Base-by-base conservation (phyloP, 306 rosid species). In the Rubus idaeus region DNA sequence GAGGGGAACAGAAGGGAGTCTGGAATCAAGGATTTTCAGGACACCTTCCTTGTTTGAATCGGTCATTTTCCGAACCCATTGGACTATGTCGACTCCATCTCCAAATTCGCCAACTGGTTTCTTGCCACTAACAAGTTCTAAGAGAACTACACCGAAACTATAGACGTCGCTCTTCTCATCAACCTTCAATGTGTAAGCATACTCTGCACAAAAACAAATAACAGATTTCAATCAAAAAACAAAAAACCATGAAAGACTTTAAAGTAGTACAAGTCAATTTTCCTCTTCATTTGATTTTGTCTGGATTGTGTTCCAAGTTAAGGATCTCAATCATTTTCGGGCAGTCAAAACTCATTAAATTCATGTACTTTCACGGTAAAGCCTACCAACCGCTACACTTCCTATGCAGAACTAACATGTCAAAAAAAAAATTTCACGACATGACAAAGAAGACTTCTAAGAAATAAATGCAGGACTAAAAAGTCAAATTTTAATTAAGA, bases 31-130 rank as follows among this genome's bases (percentile, higher is more conserved):
- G 71, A 94, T 89, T 77, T 92, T 94, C 5, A 88, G 80, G 37
- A 89, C 96, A 41, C 90, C 93, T 89, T 94, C 98, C 75, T 89
- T 91, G 84, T 83, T 94, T 10, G 95, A 90, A 64, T 88, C 93
- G 0, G 97, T 94, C 90, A 90, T 89, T 87, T 90, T 95, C 47
- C 93, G 78, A 0, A 92, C 97, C 98, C 98, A 95, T 51, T 92
- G 97, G 68, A 95, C 98, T 37, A 95, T 95, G 85, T 95, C 98
- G 13, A 95, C 97, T 0, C 98, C 98, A 3, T 95, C 98, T 0
- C 98, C 98, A 35, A 95, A 95, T 80, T 95, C 98, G 17, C 98
- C 98, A 4, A 95, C 98, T 0, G 98, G 98, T 75, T 92, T 95
- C 79, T 96, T 85, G 35, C 98, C 98, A 0, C 92, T 87, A 52